Percentiles rank a stretch among this genome's conserved stretches.
Conservation (phyloP, 192 early-diverging fungal species). For the Gamsiella multidivaricata region DNA sequence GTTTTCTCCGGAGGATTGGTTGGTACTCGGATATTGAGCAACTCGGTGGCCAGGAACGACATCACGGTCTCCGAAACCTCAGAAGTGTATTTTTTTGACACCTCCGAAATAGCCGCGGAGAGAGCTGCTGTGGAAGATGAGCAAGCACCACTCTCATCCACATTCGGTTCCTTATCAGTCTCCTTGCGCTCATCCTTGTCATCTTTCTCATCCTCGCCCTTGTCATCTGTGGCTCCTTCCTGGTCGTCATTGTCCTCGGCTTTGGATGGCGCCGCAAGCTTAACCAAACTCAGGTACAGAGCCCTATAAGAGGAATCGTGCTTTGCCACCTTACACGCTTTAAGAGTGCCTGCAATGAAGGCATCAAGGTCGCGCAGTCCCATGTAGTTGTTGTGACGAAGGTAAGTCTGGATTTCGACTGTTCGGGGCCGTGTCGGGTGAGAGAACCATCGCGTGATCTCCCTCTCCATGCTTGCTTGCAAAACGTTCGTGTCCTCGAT, state of each 20-base stretch:
- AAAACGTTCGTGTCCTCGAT: constrained; percentile 79
- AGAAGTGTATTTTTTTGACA: constrained; percentile 54
- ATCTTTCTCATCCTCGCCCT: constrained; percentile 23
- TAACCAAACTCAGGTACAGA: constrained; percentile 69
- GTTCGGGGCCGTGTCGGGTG: constrained; percentile 69
- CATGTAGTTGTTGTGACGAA: constrained; percentile 73
- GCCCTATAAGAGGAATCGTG: constrained; percentile 72
- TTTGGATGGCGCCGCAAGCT: constrained; percentile 14
- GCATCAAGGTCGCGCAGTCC: constrained; percentile 76
- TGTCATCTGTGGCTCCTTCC: constrained; percentile 34
- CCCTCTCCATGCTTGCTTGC: constrained; percentile 74
- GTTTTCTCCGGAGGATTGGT: not conserved
- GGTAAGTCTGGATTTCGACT: constrained; percentile 76
- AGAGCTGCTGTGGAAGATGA: constrained; percentile 24
- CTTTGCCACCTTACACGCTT: constrained; percentile 69
- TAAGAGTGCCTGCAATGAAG: constrained; percentile 73
- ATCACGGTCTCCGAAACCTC: constrained; percentile 64
- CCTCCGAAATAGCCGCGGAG: constrained; percentile 17
- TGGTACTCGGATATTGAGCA: constrained; percentile 50
- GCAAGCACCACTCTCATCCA: not conserved
- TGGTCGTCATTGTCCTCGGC: constrained; percentile 35
- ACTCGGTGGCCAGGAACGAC: constrained; percentile 63
- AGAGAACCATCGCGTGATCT: constrained; percentile 80
- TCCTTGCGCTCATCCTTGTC: constrained; percentile 13
- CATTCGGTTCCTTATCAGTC: constrained; percentile 4